These are phyloP conservation scores for Dendrobium chrysotoxum DNA, from an alignment of 106 monocot genomes.

Conservation along the genomic window DNA sequence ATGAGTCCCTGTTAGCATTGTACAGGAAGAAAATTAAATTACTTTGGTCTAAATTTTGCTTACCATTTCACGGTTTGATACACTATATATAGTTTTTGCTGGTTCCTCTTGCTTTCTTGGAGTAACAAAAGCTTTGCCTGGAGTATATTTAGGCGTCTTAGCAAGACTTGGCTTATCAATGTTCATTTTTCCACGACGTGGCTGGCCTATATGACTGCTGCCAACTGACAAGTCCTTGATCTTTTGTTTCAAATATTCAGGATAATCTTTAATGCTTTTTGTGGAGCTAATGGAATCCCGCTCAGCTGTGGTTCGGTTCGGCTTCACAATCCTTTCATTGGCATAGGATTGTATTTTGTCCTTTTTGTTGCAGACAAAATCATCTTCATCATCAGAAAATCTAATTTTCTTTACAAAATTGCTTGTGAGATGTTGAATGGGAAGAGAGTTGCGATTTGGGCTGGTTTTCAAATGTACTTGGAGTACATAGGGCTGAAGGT, in stretches of 20 bases:
- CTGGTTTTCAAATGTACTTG: constrained; percentile 69
- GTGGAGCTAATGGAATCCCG: constrained; percentile 41
- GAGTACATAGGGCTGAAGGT: constrained; percentile 87
- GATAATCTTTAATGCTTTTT: constrained; percentile 44
- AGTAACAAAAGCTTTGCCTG: constrained; percentile 41
- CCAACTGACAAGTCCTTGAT: constrained; percentile 40
- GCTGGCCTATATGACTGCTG: constrained; percentile 40
- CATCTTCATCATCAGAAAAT: constrained; percentile 45
- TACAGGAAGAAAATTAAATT: neutral
- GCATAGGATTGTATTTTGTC: constrained; percentile 43
- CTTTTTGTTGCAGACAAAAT: constrained; percentile 25
- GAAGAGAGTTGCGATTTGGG: constrained; percentile 44
- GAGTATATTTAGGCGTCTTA: constrained; percentile 38
- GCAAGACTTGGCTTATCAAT: constrained; percentile 17
- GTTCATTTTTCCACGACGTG: constrained; percentile 8
- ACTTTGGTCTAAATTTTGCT: neutral
- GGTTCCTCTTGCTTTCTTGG: constrained; percentile 44
- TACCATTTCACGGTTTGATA: constrained; percentile 21
- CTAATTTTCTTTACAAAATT: constrained; percentile 37
- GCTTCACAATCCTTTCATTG: constrained; percentile 41
- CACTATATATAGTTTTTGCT: constrained; percentile 34
- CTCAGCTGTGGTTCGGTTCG: constrained; percentile 21
- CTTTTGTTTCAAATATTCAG: constrained; percentile 27
- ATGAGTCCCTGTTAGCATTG: neutral
- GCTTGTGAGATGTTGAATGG: constrained; percentile 19